A percentile compares a stretch with the other conserved stretches of the same genome.
These are phyloP conservation scores for Nemania diffusa DNA, from an alignment of 2,329 filamentous ascomycete genomes.

Conservation along the genomic window DNA sequence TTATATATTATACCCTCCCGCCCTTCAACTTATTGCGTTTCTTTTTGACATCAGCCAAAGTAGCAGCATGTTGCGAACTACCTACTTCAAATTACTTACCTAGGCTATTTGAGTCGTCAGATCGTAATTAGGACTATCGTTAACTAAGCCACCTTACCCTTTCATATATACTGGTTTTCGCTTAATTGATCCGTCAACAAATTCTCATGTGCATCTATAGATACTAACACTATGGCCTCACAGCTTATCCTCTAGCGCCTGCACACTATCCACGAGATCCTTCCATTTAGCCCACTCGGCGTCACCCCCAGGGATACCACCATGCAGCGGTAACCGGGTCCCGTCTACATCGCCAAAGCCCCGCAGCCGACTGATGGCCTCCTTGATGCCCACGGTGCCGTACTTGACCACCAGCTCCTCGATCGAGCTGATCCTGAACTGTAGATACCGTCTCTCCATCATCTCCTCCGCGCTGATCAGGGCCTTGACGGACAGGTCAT, in stretches of 20 bases:
- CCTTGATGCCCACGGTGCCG: conserved; percentile 73
- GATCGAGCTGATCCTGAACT: conserved; percentile 69
- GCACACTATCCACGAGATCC: conserved; percentile 55
- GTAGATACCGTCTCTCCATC: conserved; percentile 63
- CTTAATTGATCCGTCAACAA: neutral
- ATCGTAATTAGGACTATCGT: no score
- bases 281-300: conserved; percentile 61
- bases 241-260: conserved; percentile 45
- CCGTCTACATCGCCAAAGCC: conserved; percentile 69
- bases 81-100: no score
- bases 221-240: neutral
- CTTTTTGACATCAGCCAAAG: no score
- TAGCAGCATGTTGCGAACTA: no score
- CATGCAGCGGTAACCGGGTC: conserved; percentile 66
- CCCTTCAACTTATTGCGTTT: no score
- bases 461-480: conserved; percentile 52
- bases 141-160: no score
- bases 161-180: neutral
- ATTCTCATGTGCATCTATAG: neutral
- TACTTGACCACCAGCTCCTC: conserved; percentile 70
- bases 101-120: no score
- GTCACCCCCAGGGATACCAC: conserved; percentile 67
- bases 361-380: conserved; percentile 68
- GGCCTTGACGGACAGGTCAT: conserved; percentile 55
- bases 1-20: no score